Conservation (phyloP, 1,139 yeast genomes). For the Ogataea hybrid region DNA sequence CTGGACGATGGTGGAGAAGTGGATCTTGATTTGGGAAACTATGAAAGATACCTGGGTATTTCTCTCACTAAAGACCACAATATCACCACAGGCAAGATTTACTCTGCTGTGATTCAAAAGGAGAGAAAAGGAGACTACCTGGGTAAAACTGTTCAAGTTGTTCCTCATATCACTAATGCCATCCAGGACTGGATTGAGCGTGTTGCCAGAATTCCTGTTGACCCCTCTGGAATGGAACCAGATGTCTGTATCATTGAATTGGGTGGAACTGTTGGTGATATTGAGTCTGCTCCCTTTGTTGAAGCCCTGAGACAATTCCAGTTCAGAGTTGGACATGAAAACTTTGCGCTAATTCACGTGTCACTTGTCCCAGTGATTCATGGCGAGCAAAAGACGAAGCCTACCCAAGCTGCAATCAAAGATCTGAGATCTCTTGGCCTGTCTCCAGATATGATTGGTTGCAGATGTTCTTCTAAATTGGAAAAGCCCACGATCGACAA, state of each 20-base stretch:
- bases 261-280: constrained; percentile 99
- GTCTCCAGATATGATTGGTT: constrained; percentile 95
- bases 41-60: constrained; percentile 92
- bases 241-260: constrained; percentile 95
- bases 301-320: constrained; percentile 99
- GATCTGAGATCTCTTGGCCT: constrained; percentile 94
- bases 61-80: constrained; percentile 92
- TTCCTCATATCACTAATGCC: constrained; percentile 95
- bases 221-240: constrained; percentile 82
- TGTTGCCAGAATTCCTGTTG: constrained; percentile 90
- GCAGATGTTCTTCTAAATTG: constrained; percentile 87
- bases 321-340: constrained; percentile 91
- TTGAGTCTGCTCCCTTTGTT: constrained; percentile 97
- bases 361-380: constrained; percentile 96
- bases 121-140: constrained; percentile 97
- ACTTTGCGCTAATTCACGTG: constrained; percentile 94
- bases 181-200: constrained; percentile 98
- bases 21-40: constrained; percentile 95
- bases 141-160: constrained; percentile 99
- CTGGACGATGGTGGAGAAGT: constrained; percentile 99
- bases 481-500: constrained; percentile 85
- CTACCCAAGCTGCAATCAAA: constrained; percentile 98
- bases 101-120: constrained; percentile 87
- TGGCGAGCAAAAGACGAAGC: constrained; percentile 98
- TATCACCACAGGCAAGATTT: constrained; percentile 97